Evolutionary conservation across 371 early-diverging fungal species (phyloP).

Genomic region (Mortierella sp.): DNA sequence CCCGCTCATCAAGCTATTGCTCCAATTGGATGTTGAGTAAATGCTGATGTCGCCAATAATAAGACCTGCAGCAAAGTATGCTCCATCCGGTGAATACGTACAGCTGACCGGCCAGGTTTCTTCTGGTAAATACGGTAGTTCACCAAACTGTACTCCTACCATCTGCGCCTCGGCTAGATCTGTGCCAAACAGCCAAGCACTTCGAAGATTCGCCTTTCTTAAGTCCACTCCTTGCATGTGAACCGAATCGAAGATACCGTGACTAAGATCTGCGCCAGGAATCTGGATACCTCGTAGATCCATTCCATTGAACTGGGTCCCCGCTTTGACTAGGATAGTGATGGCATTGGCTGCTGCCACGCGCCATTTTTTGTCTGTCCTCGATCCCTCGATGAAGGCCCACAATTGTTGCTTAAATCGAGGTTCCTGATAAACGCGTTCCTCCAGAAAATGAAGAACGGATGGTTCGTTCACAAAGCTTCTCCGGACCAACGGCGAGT

Average conservation of each 20-base stretch:
- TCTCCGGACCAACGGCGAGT: neutral
- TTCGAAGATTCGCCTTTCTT: neutral
- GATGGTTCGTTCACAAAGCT: neutral
- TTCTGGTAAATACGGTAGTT: neutral
- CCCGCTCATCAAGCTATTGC: neutral
- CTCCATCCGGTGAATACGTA: neutral
- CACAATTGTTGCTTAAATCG: conserved; percentile 1
- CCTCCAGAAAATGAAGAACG: neutral
- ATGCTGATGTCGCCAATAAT: neutral
- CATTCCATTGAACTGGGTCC: conserved; percentile 1
- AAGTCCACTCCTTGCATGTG: conserved; percentile 15
- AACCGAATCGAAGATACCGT: conserved; percentile 3
- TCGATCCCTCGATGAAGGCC: conserved; percentile 4
- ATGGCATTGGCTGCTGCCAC: conserved; percentile 16
- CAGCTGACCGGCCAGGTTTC: neutral
- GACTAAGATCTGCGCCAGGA: conserved; percentile 1
- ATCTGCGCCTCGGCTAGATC: neutral
- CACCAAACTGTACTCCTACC: neutral
- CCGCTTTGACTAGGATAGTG: conserved; percentile 13
- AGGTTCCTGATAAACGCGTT: conserved; percentile 5
- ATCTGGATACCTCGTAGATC: conserved; percentile 7
- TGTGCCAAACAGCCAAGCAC: neutral
- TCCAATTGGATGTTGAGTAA: neutral
- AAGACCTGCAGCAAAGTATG: neutral
- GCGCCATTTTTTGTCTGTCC: neutral